Percentiles rank a stretch among this genome's conserved stretches.
Conservation (phyloP, 495 filamentous ascomycete genomes). For the Tuber calosporum region DNA sequence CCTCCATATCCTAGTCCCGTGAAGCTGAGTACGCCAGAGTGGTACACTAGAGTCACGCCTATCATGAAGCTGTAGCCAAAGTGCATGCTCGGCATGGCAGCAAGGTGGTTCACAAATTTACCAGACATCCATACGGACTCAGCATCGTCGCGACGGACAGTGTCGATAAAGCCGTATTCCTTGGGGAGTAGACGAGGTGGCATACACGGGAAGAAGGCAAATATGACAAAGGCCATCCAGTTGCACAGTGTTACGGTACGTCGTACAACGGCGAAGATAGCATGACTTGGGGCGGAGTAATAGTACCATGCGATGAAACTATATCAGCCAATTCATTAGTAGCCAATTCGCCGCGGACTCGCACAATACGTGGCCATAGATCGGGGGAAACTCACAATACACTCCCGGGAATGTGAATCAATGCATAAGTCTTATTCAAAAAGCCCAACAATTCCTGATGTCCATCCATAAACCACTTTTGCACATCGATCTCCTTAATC, state of each 20-base stretch:
- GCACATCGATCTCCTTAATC: constrained; percentile 51
- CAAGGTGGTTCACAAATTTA: constrained; percentile 53
- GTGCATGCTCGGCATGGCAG: constrained; percentile 71
- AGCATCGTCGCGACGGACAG: constrained; percentile 56
- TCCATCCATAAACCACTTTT: constrained; percentile 55
- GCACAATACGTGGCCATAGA: constrained; percentile 7
- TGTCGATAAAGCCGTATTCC: constrained; percentile 58
- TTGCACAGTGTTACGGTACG: constrained; percentile 61
- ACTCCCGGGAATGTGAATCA: constrained; percentile 62
- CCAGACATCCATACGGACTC: constrained; percentile 55
- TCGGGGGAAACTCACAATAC: constrained; percentile 49
- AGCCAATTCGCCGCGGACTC: neutral
- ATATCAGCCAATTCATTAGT: neutral
- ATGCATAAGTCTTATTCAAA: constrained; percentile 57
- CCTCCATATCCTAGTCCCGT: constrained; percentile 29
- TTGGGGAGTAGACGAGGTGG: constrained; percentile 56
- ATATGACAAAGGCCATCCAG: constrained; percentile 55
- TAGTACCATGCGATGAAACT: constrained; percentile 63
- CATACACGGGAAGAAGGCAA: constrained; percentile 60
- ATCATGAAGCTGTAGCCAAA: constrained; percentile 75
- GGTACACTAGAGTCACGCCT: constrained; percentile 56
- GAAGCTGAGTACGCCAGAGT: constrained; percentile 36
- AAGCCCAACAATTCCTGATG: constrained; percentile 53
- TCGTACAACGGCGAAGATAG: constrained; percentile 53
- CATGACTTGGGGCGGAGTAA: constrained; percentile 51